Base-by-base conservation (phyloP, 345 rosid species). In the Erucastrum elatum region DNA sequence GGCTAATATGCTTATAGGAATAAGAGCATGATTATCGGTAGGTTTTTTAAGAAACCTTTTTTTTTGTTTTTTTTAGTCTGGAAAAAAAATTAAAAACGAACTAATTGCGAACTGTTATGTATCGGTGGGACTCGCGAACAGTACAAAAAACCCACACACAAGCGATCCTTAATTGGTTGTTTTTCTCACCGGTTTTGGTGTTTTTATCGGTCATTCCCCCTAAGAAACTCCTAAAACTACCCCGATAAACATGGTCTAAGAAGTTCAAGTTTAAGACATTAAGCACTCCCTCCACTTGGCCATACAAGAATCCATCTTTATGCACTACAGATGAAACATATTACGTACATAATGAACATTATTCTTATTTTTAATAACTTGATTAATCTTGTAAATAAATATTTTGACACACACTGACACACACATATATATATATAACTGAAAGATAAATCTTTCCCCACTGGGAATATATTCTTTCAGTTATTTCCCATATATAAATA, bases 221-320 rank as follows among this genome's bases (percentile, higher is more conserved):
- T 21, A 21, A 21, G 21, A 21, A 21, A 21, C 21, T 21, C 21
- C 21, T 21, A 21, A 21, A 21, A 21, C 21, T 21, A 21, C 21
- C 21, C 21, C 21, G 21, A 21, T 21, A 21, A 21, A 21, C 21
- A 21, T 21, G 21, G 21, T 21, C 21, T 21, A 21, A 21, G 64
- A 51, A 49, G 29, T 51, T 46, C 64, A 49, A 49, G 64, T 77
- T 27, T 7, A 51, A 49, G 30, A 49, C 64, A 77, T 39, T 34
- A 49, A 13, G 25, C 70, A 77, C 70, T 26, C 70, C 21, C 21
- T 69, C 81, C 66, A 71, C 72, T 78, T 65, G 77, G 72, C 67
- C 49, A 39, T 13, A 56, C 21, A 60, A 64, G 77, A 66, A 56
- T 58, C 53, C 6, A 58, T 71, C 3, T 29, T 21, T 44, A 59